Percentiles rank a stretch among this genome's conserved stretches.
These are phyloP conservation scores for Colletotrichum lupini DNA, from an alignment of 2,329 filamentous ascomycete genomes.

Conservation along the genomic window DNA sequence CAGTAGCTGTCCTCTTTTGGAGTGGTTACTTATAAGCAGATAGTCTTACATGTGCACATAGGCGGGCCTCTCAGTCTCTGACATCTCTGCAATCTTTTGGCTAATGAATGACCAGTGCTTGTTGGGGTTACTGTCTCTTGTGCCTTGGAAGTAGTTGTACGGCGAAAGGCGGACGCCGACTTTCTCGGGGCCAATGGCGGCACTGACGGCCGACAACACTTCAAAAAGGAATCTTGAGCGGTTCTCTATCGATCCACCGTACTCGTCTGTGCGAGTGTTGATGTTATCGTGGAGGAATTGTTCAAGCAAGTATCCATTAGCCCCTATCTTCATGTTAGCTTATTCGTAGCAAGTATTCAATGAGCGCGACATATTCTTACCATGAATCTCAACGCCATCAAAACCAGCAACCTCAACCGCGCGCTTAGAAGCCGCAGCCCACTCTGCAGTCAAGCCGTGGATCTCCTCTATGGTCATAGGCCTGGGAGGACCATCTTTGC, in stretches of 20 bases:
- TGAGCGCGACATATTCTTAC: neutral
- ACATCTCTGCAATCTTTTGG: constrained; percentile 46
- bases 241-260: constrained; percentile 64
- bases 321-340: constrained; percentile 37
- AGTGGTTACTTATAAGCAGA: too few species aligned
- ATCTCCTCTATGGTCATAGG: constrained; percentile 75
- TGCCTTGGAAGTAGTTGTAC: constrained; percentile 47
- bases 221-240: constrained; percentile 62
- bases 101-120: constrained; percentile 50
- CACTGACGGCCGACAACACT: constrained; percentile 52
- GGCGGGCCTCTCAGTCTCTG: constrained; percentile 46
- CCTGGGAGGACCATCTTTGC: constrained; percentile 59
- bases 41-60: constrained; percentile 58
- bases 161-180: constrained; percentile 63
- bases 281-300: constrained; percentile 66
- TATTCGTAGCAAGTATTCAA: neutral
- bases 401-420: constrained; percentile 71
- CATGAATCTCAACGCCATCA: constrained; percentile 74
- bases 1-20: fast-evolving
- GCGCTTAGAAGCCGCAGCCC: constrained; percentile 61
- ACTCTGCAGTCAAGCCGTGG: constrained; percentile 67
- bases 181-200: constrained; percentile 60
- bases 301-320: constrained; percentile 71
- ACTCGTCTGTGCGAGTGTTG: constrained; percentile 62
- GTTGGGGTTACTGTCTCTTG: constrained; percentile 43